Base-by-base conservation (phyloP, 257 asterid species). In the Salvia rosmarinus region DNA sequence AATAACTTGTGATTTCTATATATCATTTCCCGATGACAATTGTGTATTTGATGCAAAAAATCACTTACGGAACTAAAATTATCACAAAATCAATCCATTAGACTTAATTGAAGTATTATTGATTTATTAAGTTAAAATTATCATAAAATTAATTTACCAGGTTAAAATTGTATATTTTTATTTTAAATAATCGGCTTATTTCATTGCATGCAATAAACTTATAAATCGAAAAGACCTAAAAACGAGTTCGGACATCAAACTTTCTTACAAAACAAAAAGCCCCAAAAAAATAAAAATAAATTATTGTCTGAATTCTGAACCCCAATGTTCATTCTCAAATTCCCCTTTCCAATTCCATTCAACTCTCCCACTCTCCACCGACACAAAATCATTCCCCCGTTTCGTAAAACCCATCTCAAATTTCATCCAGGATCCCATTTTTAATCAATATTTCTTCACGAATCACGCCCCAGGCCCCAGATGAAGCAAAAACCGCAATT, bases 291-390 rank as follows among this genome's bases (percentile, higher is more conserved):
- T 6, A 5, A 37, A 32, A 32, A 32, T 3, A 32, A n/a, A 12
- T 5, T 14, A 7, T 1, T 34, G 77, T 71, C 77, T 35, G 68
- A 76, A 62, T 34, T 47, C 58, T 9, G 60, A 43, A 54, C 9
- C 55, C 57, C 64, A 62, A 30, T 3, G 40, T 52, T 47, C 39
- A 6, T 58, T 50, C 58, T 21, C 39, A 61, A 28, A 19, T 67
- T 28, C 34, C 30, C 25, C 71, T 30, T 6, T 55, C 34, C 9
- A 19, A 20, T 6, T 55, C 34, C 9, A 19, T 23, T 5, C 80
- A 7, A 16, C 44, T 23, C 64, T 44, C 43, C 11, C 25, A 43
- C 74, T 64, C 60, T 4, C 70, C 66, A 77, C 81, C 81, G 71
- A 71, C 81, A 57, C 59, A 35, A 63, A 34, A 34, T 13, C 11